Evolutionary conservation across 228 moss, liverwort and hornwort species (phyloP), one percentile per base, ranked within the genome.

Genomic region (Sphagnum fallax): DNA sequence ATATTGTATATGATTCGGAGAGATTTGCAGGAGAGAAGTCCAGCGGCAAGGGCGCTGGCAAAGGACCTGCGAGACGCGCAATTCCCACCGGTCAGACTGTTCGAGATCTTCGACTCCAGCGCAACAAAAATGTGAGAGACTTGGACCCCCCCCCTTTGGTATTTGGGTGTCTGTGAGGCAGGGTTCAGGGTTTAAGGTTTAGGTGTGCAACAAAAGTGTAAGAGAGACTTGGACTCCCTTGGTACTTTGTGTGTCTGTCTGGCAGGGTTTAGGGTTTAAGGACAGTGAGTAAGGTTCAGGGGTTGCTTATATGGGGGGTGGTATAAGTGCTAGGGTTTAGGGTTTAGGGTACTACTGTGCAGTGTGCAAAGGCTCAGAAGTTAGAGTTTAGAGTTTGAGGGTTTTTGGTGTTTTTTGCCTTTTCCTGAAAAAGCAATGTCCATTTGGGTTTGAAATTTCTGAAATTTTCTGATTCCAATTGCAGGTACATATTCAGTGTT

Each of bases 101-200:
- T 50, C 84, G 86, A 69, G 88, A 88, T 60, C 79, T 92, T 68
- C 82, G 94, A 61, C 72, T 75, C 32, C 88, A 90, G 76, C 98
- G 94, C 61, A 92, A 89, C 65, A 98, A 98, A 80, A 90, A 98
- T 79, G 95, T 95, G 70, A 14, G 85, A 70, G 15, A 13, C 32
- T 32, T 32, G 32, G 55, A 55, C 12, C 55, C 55, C 8, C 55
- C 8, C 12, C 4, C 55, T 1, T 55, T 55, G 55, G 32, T 32
- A 32, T 2, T 32, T 32, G 32, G 32, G 32, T 32, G 32, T 32
- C 32, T 32, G 32, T 32, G 32, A 32, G 32, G 32, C 32, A 32
- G 55, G 55, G 53, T 53, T 16, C 8, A 63, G 47, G 15, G 16
- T 64, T 64, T 32, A 32, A 3, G 2, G 32, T 32, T 32, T 32